Percentiles rank a stretch among this genome's conserved stretches.
phyloP scores from a whole-genome alignment of 176 grass and related monocot genomes.

The Triticum timopheevii region DNA sequence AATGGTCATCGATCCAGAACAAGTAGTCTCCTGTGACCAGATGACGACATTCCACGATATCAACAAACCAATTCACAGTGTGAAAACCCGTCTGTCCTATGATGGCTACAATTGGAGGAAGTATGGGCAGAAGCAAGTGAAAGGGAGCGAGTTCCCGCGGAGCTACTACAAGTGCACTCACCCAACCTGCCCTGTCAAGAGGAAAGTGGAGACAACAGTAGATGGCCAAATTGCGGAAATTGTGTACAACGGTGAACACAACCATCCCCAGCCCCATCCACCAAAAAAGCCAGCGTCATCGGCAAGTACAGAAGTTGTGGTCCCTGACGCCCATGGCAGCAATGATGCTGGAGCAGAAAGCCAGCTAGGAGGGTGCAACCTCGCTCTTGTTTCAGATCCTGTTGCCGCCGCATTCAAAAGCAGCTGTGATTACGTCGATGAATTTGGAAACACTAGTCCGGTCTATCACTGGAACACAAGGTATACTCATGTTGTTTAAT shows the following conservation, averaged over 20 bases:
- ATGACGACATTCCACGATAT: background rate
- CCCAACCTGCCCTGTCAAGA: conserved; percentile 59
- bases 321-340: background rate
- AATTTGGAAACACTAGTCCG: conserved; percentile 14
- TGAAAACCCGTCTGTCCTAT: conserved; percentile 21
- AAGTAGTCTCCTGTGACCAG: background rate
- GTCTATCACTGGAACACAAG: conserved; percentile 24
- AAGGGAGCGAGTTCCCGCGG: conserved; percentile 53
- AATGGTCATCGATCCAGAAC: conserved; percentile 27
- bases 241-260: conserved; percentile 55
- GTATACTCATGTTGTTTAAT: conserved; percentile 14
- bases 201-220: conserved; percentile 53
- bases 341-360: conserved; percentile 8
- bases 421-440: background rate
- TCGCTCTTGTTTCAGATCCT: conserved; percentile 6
- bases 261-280: conserved; percentile 49
- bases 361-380: background rate
- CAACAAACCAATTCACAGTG: background rate
- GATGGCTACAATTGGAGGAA: conserved; percentile 74
- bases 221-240: conserved; percentile 53
- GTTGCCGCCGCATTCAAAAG: background rate
- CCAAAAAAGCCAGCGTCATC: background rate
- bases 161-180: conserved; percentile 78
- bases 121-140: conserved; percentile 74
- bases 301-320: conserved; percentile 17